These are phyloP conservation scores for Boletus reticulatus DNA, from an alignment of 768 basidiomycete genomes.

Conservation along the genomic window DNA sequence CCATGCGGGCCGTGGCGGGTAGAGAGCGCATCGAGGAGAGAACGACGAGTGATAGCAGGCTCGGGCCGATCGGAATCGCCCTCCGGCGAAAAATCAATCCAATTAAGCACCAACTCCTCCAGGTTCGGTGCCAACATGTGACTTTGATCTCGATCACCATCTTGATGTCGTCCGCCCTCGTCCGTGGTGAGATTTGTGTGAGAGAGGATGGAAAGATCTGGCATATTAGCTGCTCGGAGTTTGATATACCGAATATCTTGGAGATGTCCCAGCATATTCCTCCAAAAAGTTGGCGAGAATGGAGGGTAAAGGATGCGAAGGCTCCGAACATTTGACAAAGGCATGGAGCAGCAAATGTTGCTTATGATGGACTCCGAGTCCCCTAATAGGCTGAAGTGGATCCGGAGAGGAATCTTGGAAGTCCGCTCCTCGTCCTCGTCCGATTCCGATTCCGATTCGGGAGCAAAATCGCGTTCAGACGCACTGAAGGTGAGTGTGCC, in stretches of 20 bases:
- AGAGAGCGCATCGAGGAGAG: too few relatives aligned
- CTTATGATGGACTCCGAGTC: not conserved
- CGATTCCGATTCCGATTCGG: too few relatives aligned
- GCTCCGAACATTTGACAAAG: not conserved
- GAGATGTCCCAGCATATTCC: not conserved
- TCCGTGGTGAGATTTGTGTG: too few relatives aligned
- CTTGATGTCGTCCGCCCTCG: too few relatives aligned
- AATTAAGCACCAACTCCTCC: too few relatives aligned
- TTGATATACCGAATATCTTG: not conserved
- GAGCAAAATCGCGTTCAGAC: not conserved
- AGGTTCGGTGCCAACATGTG: too few relatives aligned
- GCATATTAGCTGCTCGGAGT: not conserved
- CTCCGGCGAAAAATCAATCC: too few relatives aligned
- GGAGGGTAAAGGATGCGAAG: not conserved
- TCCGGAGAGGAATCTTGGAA: not conserved
- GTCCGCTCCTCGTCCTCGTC: too few relatives aligned
- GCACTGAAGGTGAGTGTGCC: not conserved
- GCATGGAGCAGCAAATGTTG: not conserved
- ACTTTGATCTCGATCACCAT: too few relatives aligned
- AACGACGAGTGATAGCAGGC: too few relatives aligned
- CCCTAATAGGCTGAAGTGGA: not conserved
- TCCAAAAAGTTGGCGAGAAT: constrained; percentile 1
- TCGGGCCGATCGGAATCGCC: too few relatives aligned
- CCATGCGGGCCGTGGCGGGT: too few relatives aligned
- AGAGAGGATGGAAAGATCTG: not conserved